A percentile compares a stretch with the other conserved stretches of the same genome.
Conservation (phyloP, 176 grass and related monocot genomes). For the Phragmites australis region DNA sequence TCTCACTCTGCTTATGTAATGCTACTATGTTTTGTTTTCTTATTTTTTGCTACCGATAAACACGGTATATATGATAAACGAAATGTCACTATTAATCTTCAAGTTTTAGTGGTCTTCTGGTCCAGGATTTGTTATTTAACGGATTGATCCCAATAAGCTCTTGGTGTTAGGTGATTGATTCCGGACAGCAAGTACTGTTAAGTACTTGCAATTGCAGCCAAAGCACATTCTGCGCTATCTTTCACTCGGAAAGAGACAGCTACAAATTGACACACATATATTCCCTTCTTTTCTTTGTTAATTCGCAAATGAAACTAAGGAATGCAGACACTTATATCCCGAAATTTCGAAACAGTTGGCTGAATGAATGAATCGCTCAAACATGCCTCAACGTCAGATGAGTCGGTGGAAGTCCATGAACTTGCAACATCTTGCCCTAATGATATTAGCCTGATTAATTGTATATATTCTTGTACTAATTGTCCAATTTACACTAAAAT, state of each 20-base stretch:
- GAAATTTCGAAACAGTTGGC: background rate
- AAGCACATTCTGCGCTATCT: slow-evolving; percentile 45
- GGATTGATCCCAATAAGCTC: slow-evolving; percentile 22
- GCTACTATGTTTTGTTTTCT: background rate
- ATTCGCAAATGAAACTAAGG: background rate
- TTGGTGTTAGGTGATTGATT: slow-evolving; percentile 52
- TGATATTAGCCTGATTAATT: background rate
- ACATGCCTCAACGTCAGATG: background rate
- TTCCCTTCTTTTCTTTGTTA: background rate
- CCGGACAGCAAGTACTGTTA: slow-evolving; percentile 42
- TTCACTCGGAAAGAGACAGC: slow-evolving; percentile 45
- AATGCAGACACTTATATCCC: background rate
- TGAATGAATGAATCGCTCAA: background rate
- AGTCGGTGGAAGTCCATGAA: background rate
- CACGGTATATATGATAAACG: background rate
- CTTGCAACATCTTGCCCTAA: background rate
- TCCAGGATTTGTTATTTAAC: slow-evolving; percentile 46
- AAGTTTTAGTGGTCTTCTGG: background rate
- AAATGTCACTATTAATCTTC: slow-evolving; percentile 19
- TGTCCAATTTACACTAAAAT: background rate
- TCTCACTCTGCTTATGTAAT: background rate
- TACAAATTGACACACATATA: slow-evolving; percentile 2
- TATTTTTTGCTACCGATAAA: background rate
- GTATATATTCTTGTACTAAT: background rate
- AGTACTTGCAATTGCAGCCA: slow-evolving; percentile 74